phyloP scores from a whole-genome alignment of 2,329 filamentous ascomycete genomes.

The Blastomyces emzantsi region DNA sequence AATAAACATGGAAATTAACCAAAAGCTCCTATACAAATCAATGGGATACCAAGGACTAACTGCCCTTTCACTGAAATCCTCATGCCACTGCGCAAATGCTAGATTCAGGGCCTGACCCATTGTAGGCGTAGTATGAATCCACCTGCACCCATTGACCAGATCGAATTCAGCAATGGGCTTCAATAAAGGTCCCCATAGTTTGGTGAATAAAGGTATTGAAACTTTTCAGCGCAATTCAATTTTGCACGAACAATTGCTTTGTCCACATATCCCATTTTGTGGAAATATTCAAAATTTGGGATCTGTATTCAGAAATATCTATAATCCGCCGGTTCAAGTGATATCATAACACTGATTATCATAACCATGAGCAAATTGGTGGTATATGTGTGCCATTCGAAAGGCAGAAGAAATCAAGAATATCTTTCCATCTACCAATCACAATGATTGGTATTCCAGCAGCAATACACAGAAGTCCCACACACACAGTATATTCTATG shows the following conservation, averaged over 20 bases:
- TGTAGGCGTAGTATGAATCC: background rate
- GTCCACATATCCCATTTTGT: background rate
- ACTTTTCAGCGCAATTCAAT: background rate
- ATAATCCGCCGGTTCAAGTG: background rate
- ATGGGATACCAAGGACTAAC: background rate
- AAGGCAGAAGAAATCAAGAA: background rate
- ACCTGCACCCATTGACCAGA: background rate
- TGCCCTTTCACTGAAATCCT: background rate
- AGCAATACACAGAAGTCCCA: background rate
- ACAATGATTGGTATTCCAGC: background rate
- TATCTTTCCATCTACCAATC: background rate
- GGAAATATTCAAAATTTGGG: background rate
- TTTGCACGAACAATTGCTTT: background rate
- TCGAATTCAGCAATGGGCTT: background rate
- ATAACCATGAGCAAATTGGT: background rate
- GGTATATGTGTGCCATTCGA: background rate
- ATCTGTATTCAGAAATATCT: background rate
- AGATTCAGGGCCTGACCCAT: background rate
- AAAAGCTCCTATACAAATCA: background rate
- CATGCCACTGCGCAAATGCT: background rate
- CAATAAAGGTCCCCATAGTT: background rate
- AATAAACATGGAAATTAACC: no score
- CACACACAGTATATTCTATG: background rate
- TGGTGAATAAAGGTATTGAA: conserved; percentile 2
- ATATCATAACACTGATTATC: background rate